phyloP scores from a whole-genome alignment of 129 eudicot genomes.

The Escallonia herrerae region DNA sequence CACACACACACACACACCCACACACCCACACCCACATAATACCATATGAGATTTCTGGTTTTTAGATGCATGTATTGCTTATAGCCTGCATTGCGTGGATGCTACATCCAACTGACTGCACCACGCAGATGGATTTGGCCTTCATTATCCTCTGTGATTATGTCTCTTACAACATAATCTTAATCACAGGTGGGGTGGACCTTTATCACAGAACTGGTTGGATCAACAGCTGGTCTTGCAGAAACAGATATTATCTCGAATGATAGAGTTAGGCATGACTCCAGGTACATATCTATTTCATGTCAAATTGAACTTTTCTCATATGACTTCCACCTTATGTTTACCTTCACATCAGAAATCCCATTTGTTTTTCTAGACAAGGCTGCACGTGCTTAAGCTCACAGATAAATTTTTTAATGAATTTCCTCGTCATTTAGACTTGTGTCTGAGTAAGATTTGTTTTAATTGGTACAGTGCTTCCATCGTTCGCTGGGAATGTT shows the following conservation, averaged over 20 bases:
- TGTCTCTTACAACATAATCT: background rate
- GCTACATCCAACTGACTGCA: background rate
- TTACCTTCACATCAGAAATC: background rate
- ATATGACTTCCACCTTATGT: background rate
- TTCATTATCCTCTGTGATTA: background rate
- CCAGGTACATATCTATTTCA: constrained; percentile 54
- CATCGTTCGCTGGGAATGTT: constrained; percentile 95
- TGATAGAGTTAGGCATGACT: constrained; percentile 93
- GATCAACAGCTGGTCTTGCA: constrained; percentile 71
- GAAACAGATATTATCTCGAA: constrained; percentile 71
- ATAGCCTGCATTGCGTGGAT: background rate
- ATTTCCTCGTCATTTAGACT: too few species aligned
- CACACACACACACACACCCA: too few species aligned
- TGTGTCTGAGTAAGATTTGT: constrained; percentile 9
- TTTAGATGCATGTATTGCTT: background rate
- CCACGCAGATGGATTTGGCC: background rate
- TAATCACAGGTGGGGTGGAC: constrained; percentile 92
- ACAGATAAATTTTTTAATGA: too few species aligned
- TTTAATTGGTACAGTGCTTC: constrained; percentile 54
- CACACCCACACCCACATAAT: too few species aligned
- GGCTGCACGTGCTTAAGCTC: too few species aligned
- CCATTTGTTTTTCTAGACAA: background rate
- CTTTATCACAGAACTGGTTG: constrained; percentile 86
- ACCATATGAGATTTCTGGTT: too few species aligned
- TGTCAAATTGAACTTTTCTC: background rate